These are phyloP conservation scores for Breynia disticha DNA, from an alignment of 441 rosid species.

Conservation along the genomic window DNA sequence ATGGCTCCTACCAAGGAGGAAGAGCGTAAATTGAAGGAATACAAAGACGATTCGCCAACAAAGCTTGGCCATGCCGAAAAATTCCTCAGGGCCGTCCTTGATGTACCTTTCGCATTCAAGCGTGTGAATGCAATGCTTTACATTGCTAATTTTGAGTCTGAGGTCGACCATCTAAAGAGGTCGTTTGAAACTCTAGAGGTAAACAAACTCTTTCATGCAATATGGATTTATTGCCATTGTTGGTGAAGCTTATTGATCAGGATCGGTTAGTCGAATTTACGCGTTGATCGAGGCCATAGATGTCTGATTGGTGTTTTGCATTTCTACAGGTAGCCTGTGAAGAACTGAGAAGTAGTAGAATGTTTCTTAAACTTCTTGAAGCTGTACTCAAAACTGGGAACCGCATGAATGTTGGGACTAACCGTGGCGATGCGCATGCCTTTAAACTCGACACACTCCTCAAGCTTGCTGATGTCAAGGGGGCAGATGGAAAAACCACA, in stretches of 20 bases:
- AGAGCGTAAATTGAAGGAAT: conserved; percentile 60
- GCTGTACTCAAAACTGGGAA: conserved; percentile 78
- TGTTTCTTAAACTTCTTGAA: conserved; percentile 67
- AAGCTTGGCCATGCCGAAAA: conserved; percentile 87
- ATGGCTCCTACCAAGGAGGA: conserved; percentile 90
- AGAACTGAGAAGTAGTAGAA: conserved; percentile 54
- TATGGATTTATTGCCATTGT: no score
- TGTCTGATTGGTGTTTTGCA: conserved; percentile 2
- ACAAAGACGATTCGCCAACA: conserved; percentile 53
- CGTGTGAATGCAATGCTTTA: conserved; percentile 86
- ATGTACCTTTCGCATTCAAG: conserved; percentile 76
- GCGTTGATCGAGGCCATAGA: not conserved
- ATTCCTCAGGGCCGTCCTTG: conserved; percentile 67
- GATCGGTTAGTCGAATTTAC: not conserved
- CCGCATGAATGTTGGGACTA: conserved; percentile 93
- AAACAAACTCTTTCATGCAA: conserved; percentile 4
- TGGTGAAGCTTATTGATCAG: no score
- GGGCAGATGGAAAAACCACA: conserved; percentile 72
- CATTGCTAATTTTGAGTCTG: conserved; percentile 68
- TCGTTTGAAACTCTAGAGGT: conserved; percentile 77
- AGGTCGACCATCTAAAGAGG: conserved; percentile 60
- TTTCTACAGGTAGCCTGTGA: conserved; percentile 66
- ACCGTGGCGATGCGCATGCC: conserved; percentile 79
- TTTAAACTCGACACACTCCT: conserved; percentile 79
- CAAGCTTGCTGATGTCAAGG: conserved; percentile 78